Percentiles rank a stretch among this genome's conserved stretches.
Conservation (phyloP, 1,284 basidiomycete genomes). For the Ustilago vetiveriae region DNA sequence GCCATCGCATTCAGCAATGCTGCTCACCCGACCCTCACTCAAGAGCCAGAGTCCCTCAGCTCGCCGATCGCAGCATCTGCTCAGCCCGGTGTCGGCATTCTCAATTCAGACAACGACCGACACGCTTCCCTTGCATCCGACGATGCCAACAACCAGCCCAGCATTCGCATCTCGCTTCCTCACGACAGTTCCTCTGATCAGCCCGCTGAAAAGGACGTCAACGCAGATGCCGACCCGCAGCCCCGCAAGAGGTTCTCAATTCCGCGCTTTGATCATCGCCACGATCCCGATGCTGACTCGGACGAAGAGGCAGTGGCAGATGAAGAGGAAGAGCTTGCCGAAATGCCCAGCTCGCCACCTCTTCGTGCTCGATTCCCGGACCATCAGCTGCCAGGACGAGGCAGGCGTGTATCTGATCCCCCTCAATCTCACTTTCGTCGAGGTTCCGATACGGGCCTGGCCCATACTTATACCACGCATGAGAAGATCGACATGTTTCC, state of each 20-base stretch:
- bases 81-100: conserved; percentile 25
- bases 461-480: conserved; percentile 8
- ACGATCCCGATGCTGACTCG: conserved; percentile 35
- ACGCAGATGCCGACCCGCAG: neutral
- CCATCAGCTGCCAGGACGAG: conserved; percentile 10
- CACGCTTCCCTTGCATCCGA: conserved; percentile 8
- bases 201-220: neutral
- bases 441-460: conserved; percentile 45
- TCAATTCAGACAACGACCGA: conserved; percentile 9
- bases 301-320: conserved; percentile 26
- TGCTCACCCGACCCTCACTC: conserved; percentile 1
- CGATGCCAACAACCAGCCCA: conserved; percentile 16
- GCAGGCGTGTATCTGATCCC: conserved; percentile 48
- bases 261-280: conserved; percentile 29
- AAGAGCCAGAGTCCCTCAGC: conserved; percentile 9
- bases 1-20: neutral
- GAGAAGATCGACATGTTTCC: conserved; percentile 68
- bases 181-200: neutral
- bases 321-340: neutral
- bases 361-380: conserved; percentile 40
- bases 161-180: conserved; percentile 43
- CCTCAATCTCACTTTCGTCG: conserved; percentile 33
- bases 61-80: conserved; percentile 1
- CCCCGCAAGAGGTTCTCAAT: conserved; percentile 31
- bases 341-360: conserved; percentile 15